Base-by-base conservation (phyloP, 208 protist species). In the Balamuthia mandrillaris region DNA sequence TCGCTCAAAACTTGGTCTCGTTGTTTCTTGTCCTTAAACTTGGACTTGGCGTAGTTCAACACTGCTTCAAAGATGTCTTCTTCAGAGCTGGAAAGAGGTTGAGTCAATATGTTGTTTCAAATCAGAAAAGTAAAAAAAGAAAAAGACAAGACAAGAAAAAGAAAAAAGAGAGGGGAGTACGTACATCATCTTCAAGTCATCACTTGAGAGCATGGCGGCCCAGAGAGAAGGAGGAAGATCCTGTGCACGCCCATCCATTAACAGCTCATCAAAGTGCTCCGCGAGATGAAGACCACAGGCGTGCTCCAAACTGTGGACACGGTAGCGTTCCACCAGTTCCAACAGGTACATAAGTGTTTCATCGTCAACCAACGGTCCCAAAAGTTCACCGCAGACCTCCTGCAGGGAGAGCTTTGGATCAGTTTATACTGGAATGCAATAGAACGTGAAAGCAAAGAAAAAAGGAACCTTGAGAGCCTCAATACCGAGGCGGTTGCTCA, bases 261-360 rank as follows among this genome's bases (percentile, higher is more conserved):
- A 7, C 49, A 82, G 37, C 14, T 60, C 54, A 21, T 47, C 9
- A 37, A 82, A 82, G 37, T 82, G 27, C 35, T 82, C 74, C 27
- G 74, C 74, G 16, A 82, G 37, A 33, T 82, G 74, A 14, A 24
- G 41, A 29, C 74, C 45, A 33, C 74, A 82, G 10, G 74, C 74
- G 37, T 29, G 16, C 27, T 63, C 49, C 16, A 82, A 37, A 3
- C 51, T 3, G 10, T 47, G 21, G 3, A 82, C 74, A 6, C 49
- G 51, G 33, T 65, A 82, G 21, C 63, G 58, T n/a, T 82, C 74
- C 29, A 58, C 51, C 21, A 82, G 33, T 29, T 82, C 74, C 3
- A 82, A 52, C 27, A 82, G 45, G 51, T 49, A 82, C 18, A 82
- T 65, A 29, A 82, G 37, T 45, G 58, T 82, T 45, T 82, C 74